Conservation (phyloP, 495 filamentous ascomycete species). For the Neurospora sp. region DNA sequence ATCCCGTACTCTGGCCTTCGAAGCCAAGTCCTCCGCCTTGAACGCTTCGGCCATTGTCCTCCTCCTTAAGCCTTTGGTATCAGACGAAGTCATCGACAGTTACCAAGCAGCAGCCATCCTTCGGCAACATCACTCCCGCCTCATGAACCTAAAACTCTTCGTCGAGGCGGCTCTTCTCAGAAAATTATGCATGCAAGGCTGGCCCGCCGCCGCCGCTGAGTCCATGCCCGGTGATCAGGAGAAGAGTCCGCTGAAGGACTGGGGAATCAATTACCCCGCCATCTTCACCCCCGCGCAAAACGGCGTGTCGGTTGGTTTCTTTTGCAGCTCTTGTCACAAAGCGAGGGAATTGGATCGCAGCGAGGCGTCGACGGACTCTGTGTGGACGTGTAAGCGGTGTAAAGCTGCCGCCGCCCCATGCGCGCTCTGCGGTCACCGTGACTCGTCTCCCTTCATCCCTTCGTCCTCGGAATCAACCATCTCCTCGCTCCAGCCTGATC, state of each 20-base stretch:
- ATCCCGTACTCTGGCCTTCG: constrained; percentile 36
- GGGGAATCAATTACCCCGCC: constrained; percentile 43
- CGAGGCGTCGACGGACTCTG: constrained; percentile 15
- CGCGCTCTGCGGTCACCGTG: constrained; percentile 34
- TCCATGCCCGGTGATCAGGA: not conserved
- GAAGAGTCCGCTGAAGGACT: constrained; percentile 17
- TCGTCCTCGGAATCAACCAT: not conserved
- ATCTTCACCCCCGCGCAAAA: constrained; percentile 49
- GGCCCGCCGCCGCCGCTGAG: constrained; percentile 23
- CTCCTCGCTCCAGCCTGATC: not conserved
- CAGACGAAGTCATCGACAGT: constrained; percentile 36
- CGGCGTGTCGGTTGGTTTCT: constrained; percentile 33
- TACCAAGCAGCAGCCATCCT: constrained; percentile 46
- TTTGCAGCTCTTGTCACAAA: constrained; percentile 43
- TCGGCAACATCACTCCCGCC: constrained; percentile 53
- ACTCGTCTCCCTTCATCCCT: constrained; percentile 15
- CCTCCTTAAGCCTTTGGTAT: constrained; percentile 40
- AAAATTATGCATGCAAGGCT: constrained; percentile 48
- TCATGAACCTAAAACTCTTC: constrained; percentile 54
- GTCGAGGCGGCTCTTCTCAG: constrained; percentile 60
- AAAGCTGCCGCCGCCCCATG: constrained; percentile 33
- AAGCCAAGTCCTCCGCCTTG: constrained; percentile 33
- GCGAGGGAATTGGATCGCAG: constrained; percentile 40
- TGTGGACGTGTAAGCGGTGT: constrained; percentile 42
- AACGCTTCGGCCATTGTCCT: constrained; percentile 44